Base-by-base conservation (phyloP, 139 green algal species). In the Zygnema circumcarinatum region DNA sequence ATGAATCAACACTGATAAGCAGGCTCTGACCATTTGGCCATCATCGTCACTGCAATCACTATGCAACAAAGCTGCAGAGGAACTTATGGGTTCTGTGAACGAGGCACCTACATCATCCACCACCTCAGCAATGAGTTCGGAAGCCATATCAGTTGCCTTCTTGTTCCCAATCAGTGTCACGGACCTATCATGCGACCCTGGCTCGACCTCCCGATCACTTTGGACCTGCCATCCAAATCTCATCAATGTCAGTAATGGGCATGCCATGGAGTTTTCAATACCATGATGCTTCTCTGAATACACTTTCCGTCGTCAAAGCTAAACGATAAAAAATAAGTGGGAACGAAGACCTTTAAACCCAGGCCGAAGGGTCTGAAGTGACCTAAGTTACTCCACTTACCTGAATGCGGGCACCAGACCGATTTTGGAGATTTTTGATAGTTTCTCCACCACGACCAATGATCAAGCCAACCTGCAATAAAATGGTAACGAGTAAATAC, bases 381-480 rank as follows among this genome's bases (percentile, higher is more conserved):
- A n/a, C n/a, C n/a, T n/a, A n/a, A n/a, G n/a, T n/a, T n/a, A 2
- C 33, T 16, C 38, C 38, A 84, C 76, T n/a, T 91, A 91, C 88
- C 88, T 92, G 88, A 76, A 98, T 97, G 88, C 96, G 92, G 0
- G 94, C 95, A n/a, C 94, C 94, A 54, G 93, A 96, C 56, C 93
- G 94, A 20, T 93, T 92, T 94, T 99, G 96, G 92, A 99, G 92
- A 25, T 92, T 93, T 67, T 97, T 93, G 92, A 99, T 99, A n/a
- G 97, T 99, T 92, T 99, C 96, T 1, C 97, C 97, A 2, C 94
- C 95, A 1, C 96, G 92, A 1, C 97, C 97, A 76, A 99, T 99
- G 69, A 99, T 95, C 74, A 97, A 91, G 29, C 97, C 97, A 25
- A 99, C 97, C 74, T 92, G 84, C 79, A 83, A n/a, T n/a, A n/a